These are phyloP conservation scores for Fusarium metavorans DNA, from an alignment of 2,329 filamentous ascomycete species.

Conservation along the genomic window DNA sequence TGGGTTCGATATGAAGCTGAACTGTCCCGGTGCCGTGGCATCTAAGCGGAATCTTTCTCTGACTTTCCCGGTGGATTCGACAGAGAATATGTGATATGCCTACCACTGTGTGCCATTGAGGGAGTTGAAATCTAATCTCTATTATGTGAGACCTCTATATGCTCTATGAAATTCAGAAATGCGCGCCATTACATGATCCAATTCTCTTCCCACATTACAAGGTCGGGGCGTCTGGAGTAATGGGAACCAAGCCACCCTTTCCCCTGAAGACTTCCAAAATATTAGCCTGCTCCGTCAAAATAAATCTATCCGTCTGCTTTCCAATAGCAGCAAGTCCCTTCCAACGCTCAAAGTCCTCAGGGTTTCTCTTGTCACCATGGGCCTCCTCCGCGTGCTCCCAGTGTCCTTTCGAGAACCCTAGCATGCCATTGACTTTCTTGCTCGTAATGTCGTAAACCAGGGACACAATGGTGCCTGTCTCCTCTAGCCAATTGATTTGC, in stretches of 20 bases:
- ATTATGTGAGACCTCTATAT: background rate
- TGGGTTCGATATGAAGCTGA: background rate
- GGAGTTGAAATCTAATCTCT: background rate
- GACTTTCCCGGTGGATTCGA: too few species aligned
- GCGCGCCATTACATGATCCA: background rate
- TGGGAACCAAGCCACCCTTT: slow-evolving; percentile 59
- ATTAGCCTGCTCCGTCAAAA: slow-evolving; percentile 66
- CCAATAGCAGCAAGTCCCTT: slow-evolving; percentile 61
- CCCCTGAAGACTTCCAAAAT: slow-evolving; percentile 64
- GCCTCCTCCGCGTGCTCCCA: slow-evolving; percentile 65
- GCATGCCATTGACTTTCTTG: slow-evolving; percentile 62
- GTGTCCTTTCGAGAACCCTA: slow-evolving; percentile 67
- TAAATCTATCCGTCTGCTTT: slow-evolving; percentile 60
- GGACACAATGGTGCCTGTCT: slow-evolving; percentile 68
- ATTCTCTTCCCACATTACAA: background rate
- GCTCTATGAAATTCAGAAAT: background rate
- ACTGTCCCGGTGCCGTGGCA: background rate
- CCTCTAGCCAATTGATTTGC: slow-evolving; percentile 72
- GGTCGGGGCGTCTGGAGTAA: slow-evolving; percentile 47
- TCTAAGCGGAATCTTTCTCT: background rate
- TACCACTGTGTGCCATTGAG: too few species aligned
- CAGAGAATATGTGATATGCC: too few species aligned
- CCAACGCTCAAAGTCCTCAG: slow-evolving; percentile 64
- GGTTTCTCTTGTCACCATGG: slow-evolving; percentile 67
- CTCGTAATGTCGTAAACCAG: slow-evolving; percentile 66